Base-by-base conservation (phyloP, 257 asterid species). In the Cordia subcordata region DNA sequence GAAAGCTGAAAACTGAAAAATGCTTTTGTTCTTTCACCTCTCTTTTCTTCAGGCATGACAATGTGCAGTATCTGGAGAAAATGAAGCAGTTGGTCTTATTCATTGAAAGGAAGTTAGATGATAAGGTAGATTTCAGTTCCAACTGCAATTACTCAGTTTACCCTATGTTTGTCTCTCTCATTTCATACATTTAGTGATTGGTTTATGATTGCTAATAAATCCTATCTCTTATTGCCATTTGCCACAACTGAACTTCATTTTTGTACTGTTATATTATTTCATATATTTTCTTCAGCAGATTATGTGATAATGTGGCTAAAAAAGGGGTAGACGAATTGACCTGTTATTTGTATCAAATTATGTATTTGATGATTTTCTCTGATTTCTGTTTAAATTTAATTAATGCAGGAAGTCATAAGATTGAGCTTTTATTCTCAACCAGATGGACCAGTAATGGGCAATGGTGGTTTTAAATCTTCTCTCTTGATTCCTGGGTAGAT, bases 61-160 rank as follows among this genome's bases (percentile, higher is more conserved):
- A 92, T 71, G 76, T 88, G 83, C 89, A 88, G 74, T 88, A 78
- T 67, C 70, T 92, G 79, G 99, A 92, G 79, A 88, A 89, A 77
- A 79, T 92, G 96, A 88, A 90, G 81, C 94, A 83, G 71, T 77
- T 92, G 81, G 94, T 84, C 71, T 57, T 92, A 67, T 92, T 92
- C 79, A 76, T 89, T 49, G 96, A 92, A 74, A 92, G 80, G 71
- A 86, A 67, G 33, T 72, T 92, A 85, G 99, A 88, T 46, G 89
- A 85, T 74, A 92, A 92, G 96, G 99, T 92, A 72, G 13, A 23
- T 64, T 4, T 53, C 35, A 27, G 35, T 27, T 49, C 12, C 13
- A 49, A 17, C 54, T 18, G 13, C 54, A 53, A 33, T 53, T 53
- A 6, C 10, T 53, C 57, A 11, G 9, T 0, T 3, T 23, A 5